These are phyloP conservation scores for Beauveria australis DNA, from an alignment of 2,329 filamentous ascomycete genomes.

Conservation along the genomic window DNA sequence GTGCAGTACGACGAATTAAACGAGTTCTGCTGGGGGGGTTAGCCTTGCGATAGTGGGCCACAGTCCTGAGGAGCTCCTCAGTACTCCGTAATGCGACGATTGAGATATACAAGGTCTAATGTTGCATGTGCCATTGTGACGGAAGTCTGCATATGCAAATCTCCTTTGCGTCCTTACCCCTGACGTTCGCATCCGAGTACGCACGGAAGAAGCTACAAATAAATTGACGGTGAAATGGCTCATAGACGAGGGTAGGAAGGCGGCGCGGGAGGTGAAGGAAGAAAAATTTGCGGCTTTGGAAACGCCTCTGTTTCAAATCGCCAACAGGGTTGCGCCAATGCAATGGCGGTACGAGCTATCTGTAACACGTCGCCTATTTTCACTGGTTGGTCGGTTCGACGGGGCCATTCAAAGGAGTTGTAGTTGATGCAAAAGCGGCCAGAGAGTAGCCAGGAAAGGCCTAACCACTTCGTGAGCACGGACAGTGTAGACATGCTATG, in stretches of 20 bases:
- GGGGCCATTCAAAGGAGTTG: neutral
- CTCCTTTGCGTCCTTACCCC: neutral
- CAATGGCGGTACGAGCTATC: neutral
- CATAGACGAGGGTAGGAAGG: neutral
- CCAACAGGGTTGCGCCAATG: constrained; percentile 2
- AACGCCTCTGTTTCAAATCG: constrained; percentile 7
- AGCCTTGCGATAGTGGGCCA: neutral
- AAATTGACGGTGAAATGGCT: neutral
- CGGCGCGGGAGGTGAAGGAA: neutral
- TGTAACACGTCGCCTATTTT: constrained; percentile 10
- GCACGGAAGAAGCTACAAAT: neutral
- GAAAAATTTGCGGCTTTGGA: constrained; percentile 5
- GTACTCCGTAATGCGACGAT: neutral
- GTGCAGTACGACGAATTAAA: no score
- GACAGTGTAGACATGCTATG: neutral
- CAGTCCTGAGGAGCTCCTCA: neutral
- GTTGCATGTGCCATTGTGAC: neutral
- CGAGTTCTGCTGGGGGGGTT: no score
- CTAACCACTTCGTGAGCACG: constrained; percentile 1
- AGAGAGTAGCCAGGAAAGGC: neutral
- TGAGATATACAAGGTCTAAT: neutral
- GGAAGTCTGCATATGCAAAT: constrained; percentile 7
- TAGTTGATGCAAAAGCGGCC: neutral
- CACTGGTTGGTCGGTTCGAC: neutral
- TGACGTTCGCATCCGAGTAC: neutral